Conservation (phyloP, 2,329 filamentous ascomycete genomes). For the Intubia oerlemansii region DNA sequence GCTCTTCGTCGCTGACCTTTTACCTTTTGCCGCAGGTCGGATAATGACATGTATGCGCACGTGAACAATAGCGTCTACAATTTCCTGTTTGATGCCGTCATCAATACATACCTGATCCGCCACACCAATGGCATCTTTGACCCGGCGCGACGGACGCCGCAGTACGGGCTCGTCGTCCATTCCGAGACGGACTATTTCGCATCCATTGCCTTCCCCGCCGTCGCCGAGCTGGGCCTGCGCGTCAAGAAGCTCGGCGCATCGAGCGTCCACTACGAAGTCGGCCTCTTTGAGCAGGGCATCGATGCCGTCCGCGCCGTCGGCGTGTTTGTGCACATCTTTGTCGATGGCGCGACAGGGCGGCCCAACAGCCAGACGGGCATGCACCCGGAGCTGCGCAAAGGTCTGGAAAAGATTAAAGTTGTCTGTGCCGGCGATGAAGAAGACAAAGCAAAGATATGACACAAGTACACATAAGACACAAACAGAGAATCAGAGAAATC, state of each 20-base stretch:
- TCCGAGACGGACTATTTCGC: conserved; percentile 73
- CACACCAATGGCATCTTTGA: conserved; percentile 33
- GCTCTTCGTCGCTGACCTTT: background rate
- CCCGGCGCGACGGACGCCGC: conserved; percentile 42
- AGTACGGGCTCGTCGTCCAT: conserved; percentile 70
- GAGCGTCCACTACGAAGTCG: conserved; percentile 80
- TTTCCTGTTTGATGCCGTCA: conserved; percentile 69
- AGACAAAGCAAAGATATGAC: background rate
- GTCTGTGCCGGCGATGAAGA: conserved; percentile 4
- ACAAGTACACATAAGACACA: background rate
- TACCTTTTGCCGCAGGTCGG: conserved; percentile 46
- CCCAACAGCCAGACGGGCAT: conserved; percentile 43
- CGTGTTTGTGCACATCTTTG: conserved; percentile 73
- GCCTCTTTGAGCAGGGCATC: conserved; percentile 55
- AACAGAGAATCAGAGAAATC: background rate
- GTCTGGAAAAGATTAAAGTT: conserved; percentile 33
- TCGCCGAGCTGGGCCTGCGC: conserved; percentile 61
- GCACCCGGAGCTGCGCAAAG: conserved; percentile 31
- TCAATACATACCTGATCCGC: conserved; percentile 73
- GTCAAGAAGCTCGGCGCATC: conserved; percentile 70
- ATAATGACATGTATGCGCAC: conserved; percentile 91
- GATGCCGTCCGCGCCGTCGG: conserved; percentile 66
- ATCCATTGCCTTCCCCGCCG: conserved; percentile 59
- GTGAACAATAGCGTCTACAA: conserved; percentile 84
- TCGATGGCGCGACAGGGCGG: conserved; percentile 49